Conservation (phyloP, 2,329 filamentous ascomycete species). For the Claviceps humidiphila region DNA sequence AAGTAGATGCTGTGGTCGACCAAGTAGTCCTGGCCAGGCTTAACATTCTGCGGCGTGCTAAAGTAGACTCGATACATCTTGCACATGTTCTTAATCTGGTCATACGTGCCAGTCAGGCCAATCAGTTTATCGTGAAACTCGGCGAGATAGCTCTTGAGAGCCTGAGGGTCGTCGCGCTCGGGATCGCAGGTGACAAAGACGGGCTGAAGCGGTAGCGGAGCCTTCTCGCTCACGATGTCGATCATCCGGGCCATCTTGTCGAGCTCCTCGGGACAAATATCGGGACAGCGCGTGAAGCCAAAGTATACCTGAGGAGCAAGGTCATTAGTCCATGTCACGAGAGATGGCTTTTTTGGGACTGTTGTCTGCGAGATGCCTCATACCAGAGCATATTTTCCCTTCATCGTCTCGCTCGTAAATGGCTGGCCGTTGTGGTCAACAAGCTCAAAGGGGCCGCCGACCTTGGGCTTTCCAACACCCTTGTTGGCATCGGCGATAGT, state of each 20-base stretch:
- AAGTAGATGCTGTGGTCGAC: constrained; percentile 99
- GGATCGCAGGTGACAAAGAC: constrained; percentile 96
- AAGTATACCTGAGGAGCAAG: constrained; percentile 64
- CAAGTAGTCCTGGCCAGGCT: constrained; percentile 89
- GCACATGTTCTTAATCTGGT: constrained; percentile 86
- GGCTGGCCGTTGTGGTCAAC: constrained; percentile 67
- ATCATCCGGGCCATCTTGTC: constrained; percentile 99
- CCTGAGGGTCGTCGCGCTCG: constrained; percentile 72
- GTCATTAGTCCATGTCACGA: not conserved
- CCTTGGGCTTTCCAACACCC: constrained; percentile 82
- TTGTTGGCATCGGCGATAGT: constrained; percentile 85
- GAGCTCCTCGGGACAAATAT: constrained; percentile 97
- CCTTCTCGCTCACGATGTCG: constrained; percentile 49
- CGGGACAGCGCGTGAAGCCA: constrained; percentile 94
- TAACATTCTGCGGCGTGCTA: constrained; percentile 75
- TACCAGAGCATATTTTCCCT: constrained; percentile 73
- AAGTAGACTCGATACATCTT: constrained; percentile 97
- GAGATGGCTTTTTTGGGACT: not conserved
- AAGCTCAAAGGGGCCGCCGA: constrained; percentile 76
- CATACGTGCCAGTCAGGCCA: constrained; percentile 84
- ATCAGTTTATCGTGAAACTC: constrained; percentile 85
- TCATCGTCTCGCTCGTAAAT: constrained; percentile 69
- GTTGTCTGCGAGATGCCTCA: constrained; percentile 12
- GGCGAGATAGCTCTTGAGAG: constrained; percentile 70
- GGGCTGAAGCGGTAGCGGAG: constrained; percentile 47